Evolutionary conservation across 768 basidiomycete species (phyloP).

Genomic region (Phaeotremella fagi): DNA sequence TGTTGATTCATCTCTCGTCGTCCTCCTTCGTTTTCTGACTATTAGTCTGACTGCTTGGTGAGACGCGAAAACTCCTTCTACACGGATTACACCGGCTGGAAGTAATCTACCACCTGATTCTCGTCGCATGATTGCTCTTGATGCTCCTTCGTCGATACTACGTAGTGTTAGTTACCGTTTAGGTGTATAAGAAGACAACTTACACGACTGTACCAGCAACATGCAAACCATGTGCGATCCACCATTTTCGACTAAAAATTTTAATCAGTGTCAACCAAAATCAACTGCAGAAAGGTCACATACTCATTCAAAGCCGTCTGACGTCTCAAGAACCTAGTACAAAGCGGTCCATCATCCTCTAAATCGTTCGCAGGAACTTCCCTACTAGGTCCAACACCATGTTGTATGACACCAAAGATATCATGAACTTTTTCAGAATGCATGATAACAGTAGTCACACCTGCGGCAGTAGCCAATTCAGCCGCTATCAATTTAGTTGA

Average conservation of each 20-base stretch:
- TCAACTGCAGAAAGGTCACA: constrained; percentile 52
- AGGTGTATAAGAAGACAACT: constrained; percentile 3
- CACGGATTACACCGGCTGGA: constrained; percentile 82
- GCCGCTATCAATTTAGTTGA: constrained; percentile 98
- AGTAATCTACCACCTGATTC: constrained; percentile 81
- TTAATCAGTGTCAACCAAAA: constrained; percentile 42
- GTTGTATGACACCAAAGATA: constrained; percentile 73
- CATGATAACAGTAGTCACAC: constrained; percentile 84
- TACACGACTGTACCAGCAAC: constrained; percentile 76
- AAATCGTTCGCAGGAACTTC: constrained; percentile 22
- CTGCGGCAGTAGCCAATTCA: constrained; percentile 92
- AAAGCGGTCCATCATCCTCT: constrained; percentile 57
- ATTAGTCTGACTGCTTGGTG: constrained; percentile 89
- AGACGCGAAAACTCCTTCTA: constrained; percentile 83
- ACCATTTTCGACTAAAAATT: constrained; percentile 75
- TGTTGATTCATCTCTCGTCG: too few species aligned
- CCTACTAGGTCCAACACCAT: constrained; percentile 27
- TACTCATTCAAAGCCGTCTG: constrained; percentile 46
- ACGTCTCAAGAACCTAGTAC: constrained; percentile 70
- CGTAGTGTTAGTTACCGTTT: neutral
- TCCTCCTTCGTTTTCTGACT: constrained; percentile 49
- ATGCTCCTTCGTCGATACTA: constrained; percentile 77
- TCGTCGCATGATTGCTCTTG: constrained; percentile 72
- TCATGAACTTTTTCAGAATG: constrained; percentile 72
- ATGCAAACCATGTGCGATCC: constrained; percentile 92